Evolutionary conservation across 139 green algal genomes (phyloP).

Genomic region (Ulvella scutata): DNA sequence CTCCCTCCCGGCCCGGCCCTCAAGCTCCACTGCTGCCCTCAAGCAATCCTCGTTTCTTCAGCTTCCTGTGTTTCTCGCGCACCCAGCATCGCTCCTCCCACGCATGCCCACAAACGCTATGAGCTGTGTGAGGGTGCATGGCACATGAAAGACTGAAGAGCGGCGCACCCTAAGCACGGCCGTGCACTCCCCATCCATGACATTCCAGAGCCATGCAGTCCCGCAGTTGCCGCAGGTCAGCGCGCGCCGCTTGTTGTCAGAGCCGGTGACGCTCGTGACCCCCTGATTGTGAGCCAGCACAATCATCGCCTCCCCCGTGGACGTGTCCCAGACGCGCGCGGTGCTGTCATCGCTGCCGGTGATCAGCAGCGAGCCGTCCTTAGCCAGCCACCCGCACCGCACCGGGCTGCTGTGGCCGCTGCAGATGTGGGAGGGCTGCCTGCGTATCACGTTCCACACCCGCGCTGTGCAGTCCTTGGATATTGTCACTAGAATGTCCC

Average conservation of each 20-base stretch:
- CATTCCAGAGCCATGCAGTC: neutral
- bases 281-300: conserved; percentile 1
- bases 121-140: too few relatives aligned
- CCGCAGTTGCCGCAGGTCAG: neutral
- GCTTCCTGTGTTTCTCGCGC: too few relatives aligned
- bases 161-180: neutral
- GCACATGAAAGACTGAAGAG: too few relatives aligned
- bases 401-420: neutral
- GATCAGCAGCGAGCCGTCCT: neutral
- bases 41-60: too few relatives aligned
- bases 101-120: too few relatives aligned
- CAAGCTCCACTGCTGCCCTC: too few relatives aligned
- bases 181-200: neutral
- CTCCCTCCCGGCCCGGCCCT: too few relatives aligned
- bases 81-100: too few relatives aligned
- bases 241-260: neutral
- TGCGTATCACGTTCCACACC: neutral
- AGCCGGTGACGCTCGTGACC: neutral
- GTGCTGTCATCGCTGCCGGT: neutral
- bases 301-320: neutral
- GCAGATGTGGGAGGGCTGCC: neutral
- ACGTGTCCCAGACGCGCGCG: neutral
- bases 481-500: neutral
- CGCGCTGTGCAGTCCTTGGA: neutral
- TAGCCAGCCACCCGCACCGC: neutral